phyloP scores from a whole-genome alignment of 2,329 filamentous ascomycete species.

The Laburnicola sp. region DNA sequence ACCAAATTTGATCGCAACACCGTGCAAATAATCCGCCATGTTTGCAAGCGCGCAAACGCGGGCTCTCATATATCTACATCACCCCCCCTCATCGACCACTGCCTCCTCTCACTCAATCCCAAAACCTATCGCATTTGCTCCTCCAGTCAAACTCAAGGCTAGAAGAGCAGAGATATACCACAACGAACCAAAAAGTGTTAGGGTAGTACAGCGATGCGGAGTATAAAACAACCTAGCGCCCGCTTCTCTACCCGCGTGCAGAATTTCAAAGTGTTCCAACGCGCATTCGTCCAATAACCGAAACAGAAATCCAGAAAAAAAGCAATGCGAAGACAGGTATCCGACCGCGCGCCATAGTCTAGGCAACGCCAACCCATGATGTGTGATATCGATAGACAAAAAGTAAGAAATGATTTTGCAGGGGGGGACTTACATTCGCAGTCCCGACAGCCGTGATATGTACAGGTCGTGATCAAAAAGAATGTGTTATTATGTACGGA shows the following conservation, averaged over 20 bases:
- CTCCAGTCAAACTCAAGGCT: background rate
- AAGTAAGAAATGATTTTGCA: slow-evolving; percentile 25
- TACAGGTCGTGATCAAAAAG: slow-evolving; percentile 33
- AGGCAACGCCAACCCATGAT: slow-evolving; percentile 28
- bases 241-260: background rate
- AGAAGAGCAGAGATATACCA: slow-evolving; percentile 9
- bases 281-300: background rate
- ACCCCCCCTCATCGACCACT: background rate
- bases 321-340: slow-evolving; percentile 15
- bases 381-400: slow-evolving; percentile 16
- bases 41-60: slow-evolving; percentile 2
- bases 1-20: no score
- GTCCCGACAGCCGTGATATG: slow-evolving; percentile 29
- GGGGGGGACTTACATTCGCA: slow-evolving; percentile 18
- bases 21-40: background rate
- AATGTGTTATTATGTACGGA: slow-evolving; percentile 21
- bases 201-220: background rate
- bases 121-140: background rate
- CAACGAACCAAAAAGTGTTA: slow-evolving; percentile 3
- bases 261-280: background rate
- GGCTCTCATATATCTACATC: slow-evolving; percentile 16
- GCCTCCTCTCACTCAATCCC: background rate
- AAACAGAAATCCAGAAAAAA: slow-evolving; percentile 14
- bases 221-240: slow-evolving; percentile 1
- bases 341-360: slow-evolving; percentile 10